These are phyloP conservation scores for Coriaria nepalensis DNA, from an alignment of 306 rosid species.

Conservation along the genomic window DNA sequence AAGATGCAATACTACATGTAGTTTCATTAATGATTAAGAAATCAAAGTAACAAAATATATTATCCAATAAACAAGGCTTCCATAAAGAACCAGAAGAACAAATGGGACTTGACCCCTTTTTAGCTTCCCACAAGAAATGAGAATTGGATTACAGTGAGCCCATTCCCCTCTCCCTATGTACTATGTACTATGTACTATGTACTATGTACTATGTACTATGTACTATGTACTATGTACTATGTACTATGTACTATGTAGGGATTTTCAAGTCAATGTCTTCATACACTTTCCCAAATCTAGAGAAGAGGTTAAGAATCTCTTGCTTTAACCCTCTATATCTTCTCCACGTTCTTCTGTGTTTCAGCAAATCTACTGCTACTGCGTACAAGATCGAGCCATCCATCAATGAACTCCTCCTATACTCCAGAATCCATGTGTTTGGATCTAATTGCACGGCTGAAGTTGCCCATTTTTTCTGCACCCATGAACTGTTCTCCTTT, in stretches of 20 bases:
- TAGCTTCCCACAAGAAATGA: conserved; percentile 70
- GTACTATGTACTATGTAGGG: too few species aligned
- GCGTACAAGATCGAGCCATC: conserved; percentile 34
- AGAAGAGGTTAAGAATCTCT: conserved; percentile 27
- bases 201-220: too few species aligned
- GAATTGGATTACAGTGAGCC: conserved; percentile 11
- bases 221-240: too few species aligned
- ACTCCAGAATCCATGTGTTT: conserved; percentile 79
- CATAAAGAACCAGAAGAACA: not conserved
- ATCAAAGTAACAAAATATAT: too few species aligned
- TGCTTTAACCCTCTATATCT: conserved; percentile 29
- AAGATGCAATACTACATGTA: too few species aligned
- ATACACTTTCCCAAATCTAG: conserved; percentile 20
- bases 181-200: too few species aligned
- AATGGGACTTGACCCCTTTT: too few species aligned
- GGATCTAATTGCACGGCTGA: conserved; percentile 71
- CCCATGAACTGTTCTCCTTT: conserved; percentile 62
- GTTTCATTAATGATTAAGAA: too few species aligned
- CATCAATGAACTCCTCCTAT: conserved; percentile 32
- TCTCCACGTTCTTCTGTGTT: conserved; percentile 23
- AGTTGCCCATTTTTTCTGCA: conserved; percentile 50
- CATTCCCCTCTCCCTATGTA: conserved; percentile 21
- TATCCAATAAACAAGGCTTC: too few species aligned
- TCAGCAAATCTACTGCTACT: conserved; percentile 29
- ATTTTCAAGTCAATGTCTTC: conserved; percentile 15